Conservation (phyloP, 176 grass and related monocot genomes). For the Tillandsia leiboldiana region DNA sequence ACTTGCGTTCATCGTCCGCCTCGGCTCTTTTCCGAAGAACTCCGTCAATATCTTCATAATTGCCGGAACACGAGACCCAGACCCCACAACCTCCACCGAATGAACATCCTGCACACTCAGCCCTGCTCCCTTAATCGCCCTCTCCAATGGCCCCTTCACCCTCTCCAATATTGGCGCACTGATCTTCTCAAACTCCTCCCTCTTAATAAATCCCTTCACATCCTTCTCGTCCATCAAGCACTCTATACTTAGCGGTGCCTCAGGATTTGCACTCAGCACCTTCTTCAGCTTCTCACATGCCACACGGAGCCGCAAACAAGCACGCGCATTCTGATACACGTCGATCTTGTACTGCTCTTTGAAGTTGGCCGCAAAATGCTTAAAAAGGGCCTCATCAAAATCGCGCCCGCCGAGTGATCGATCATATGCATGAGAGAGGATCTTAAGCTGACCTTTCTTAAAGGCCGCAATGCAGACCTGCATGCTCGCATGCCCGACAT, state of each 20-base stretch:
- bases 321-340: slow-evolving; percentile 51
- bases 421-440: slow-evolving; percentile 55
- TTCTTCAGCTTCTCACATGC: slow-evolving; percentile 76
- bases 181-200: slow-evolving; percentile 68
- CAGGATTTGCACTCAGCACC: slow-evolving; percentile 46
- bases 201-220: slow-evolving; percentile 58
- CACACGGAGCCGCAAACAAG: slow-evolving; percentile 36
- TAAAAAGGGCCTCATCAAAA: slow-evolving; percentile 64
- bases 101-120: slow-evolving; percentile 26
- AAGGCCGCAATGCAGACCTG: slow-evolving; percentile 61
- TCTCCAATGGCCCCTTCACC: slow-evolving; percentile 51
- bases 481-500: slow-evolving; percentile 83
- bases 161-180: slow-evolving; percentile 37
- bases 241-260: slow-evolving; percentile 58
- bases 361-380: slow-evolving; percentile 54
- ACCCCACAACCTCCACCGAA: slow-evolving; percentile 60
- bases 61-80: slow-evolving; percentile 60
- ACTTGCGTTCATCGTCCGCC: slow-evolving; percentile 88
- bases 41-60: slow-evolving; percentile 67
- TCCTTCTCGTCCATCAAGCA: slow-evolving; percentile 61
- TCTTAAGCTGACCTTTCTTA: slow-evolving; percentile 51
- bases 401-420: slow-evolving; percentile 60
- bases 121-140: slow-evolving; percentile 40
- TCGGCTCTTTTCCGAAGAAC: slow-evolving; percentile 67
- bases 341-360: slow-evolving; percentile 61